Conservation (phyloP, 1,284 basidiomycete genomes). For the Gomphus bonarii region DNA sequence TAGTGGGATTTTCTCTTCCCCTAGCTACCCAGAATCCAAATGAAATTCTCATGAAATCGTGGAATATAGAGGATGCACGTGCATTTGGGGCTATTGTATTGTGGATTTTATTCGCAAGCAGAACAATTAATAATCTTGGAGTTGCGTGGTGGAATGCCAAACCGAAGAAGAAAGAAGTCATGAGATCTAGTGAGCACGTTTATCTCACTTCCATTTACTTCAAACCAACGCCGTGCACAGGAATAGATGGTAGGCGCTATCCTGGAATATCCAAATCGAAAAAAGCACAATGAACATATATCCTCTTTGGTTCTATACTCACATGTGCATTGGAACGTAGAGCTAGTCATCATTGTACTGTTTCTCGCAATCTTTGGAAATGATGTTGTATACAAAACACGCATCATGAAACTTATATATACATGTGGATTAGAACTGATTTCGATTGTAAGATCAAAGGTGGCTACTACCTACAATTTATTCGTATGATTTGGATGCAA, state of each 20-base stretch:
- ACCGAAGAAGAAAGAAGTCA: constrained; percentile 13
- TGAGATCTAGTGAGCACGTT: constrained; percentile 15
- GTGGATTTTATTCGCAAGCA: constrained; percentile 41
- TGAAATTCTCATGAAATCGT: constrained; percentile 28
- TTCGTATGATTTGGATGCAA: no score
- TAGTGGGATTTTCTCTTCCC: constrained; percentile 26
- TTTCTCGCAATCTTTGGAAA: background rate
- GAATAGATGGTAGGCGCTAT: constrained; percentile 4
- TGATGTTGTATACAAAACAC: background rate
- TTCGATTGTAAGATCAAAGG: background rate
- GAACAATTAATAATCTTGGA: constrained; percentile 49
- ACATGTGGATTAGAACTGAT: background rate
- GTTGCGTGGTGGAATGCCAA: constrained; percentile 12
- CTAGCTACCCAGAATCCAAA: constrained; percentile 23
- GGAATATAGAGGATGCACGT: constrained; percentile 49
- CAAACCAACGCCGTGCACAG: background rate
- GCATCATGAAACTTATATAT: background rate
- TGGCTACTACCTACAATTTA: background rate
- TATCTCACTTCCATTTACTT: background rate
- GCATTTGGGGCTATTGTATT: constrained; percentile 55
- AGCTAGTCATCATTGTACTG: background rate
- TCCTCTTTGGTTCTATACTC: background rate
- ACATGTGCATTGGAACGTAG: background rate
- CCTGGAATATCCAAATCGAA: constrained; percentile 1
- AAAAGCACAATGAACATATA: constrained; percentile 2